A percentile compares a stretch with the other conserved stretches of the same genome.
These are phyloP conservation scores for Sanchytrium tribonematis DNA, from an alignment of 371 early-diverging fungal genomes.

Conservation along the genomic window DNA sequence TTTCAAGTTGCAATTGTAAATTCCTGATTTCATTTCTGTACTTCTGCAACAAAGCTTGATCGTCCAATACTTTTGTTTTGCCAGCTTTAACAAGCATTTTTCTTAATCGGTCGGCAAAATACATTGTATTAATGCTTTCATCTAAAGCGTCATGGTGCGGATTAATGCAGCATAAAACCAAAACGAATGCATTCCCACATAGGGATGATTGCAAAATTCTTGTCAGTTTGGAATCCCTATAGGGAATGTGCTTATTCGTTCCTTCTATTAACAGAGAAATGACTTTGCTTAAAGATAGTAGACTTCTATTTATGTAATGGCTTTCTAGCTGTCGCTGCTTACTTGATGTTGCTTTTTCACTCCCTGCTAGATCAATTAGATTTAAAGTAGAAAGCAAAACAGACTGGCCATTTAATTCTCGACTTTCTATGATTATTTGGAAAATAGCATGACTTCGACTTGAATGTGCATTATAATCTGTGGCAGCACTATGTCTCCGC, in stretches of 20 bases:
- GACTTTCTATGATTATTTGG: conserved; percentile 7
- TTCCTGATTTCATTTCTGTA: conserved; percentile 52
- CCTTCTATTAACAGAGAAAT: conserved; percentile 49
- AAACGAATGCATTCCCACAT: conserved; percentile 87
- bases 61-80: conserved; percentile 39
- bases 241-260: conserved; percentile 27
- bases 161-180: conserved; percentile 53
- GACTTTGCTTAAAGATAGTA: conserved; percentile 62
- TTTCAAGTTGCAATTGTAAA: no score
- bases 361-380: conserved; percentile 79
- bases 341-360: conserved; percentile 43
- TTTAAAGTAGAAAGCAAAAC: no score
- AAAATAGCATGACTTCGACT: conserved; percentile 14
- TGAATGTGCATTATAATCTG: conserved; percentile 13
- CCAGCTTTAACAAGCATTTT: no score
- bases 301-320: conserved; percentile 67
- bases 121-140: conserved; percentile 30
- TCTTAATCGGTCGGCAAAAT: no score
- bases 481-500: conserved; percentile 10
- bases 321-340: conserved; percentile 64
- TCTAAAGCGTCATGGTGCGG: conserved; percentile 22
- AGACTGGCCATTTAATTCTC: conserved; percentile 9
- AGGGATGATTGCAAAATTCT: conserved; percentile 92
- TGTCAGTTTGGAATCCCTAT: conserved; percentile 95
- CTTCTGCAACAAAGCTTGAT: conserved; percentile 53